These are phyloP conservation scores for Vitis rotundifolia DNA, from an alignment of 164 flowering plant genomes.

Conservation along the genomic window DNA sequence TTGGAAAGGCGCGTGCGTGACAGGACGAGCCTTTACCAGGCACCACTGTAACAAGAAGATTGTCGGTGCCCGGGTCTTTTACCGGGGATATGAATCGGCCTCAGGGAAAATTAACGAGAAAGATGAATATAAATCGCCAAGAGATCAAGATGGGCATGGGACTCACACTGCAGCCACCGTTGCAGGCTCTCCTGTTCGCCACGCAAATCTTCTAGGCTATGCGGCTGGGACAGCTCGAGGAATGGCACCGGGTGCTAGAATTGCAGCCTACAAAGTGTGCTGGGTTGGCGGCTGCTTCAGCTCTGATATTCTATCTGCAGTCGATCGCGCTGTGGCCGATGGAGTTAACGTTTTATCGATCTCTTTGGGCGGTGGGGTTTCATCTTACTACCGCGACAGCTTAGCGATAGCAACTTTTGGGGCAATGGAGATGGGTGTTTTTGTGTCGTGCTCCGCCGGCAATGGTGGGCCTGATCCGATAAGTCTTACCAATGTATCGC, in stretches of 20 bases:
- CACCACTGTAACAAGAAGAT: constrained; percentile 68
- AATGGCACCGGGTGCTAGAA: constrained; percentile 75
- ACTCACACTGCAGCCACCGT: constrained; percentile 90
- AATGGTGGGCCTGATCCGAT: constrained; percentile 79
- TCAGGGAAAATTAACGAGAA: constrained; percentile 58
- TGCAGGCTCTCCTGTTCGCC: constrained; percentile 66
- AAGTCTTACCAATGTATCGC: constrained; percentile 76
- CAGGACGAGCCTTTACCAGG: constrained; percentile 43
- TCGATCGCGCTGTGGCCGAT: constrained; percentile 82
- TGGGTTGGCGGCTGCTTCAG: constrained; percentile 85
- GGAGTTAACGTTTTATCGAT: constrained; percentile 81
- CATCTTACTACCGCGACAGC: constrained; percentile 62
- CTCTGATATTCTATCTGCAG: constrained; percentile 81
- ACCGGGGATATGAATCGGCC: constrained; percentile 72
- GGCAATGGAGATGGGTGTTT: constrained; percentile 90
- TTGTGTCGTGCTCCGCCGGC: constrained; percentile 91
- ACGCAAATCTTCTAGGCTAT: constrained; percentile 75
- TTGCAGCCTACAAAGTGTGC: constrained; percentile 86
- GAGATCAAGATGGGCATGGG: constrained; percentile 95
- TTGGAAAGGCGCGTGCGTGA: constrained; percentile 78
- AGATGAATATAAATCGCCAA: constrained; percentile 68
- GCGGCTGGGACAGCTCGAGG: constrained; percentile 82
- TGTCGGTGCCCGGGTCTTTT: constrained; percentile 77
- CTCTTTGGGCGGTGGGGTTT: constrained; percentile 76
- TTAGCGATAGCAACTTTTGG: constrained; percentile 73